Evolutionary conservation across 805 yeast genomes (phyloP).

Genomic region (Monosporozyma unispora): DNA sequence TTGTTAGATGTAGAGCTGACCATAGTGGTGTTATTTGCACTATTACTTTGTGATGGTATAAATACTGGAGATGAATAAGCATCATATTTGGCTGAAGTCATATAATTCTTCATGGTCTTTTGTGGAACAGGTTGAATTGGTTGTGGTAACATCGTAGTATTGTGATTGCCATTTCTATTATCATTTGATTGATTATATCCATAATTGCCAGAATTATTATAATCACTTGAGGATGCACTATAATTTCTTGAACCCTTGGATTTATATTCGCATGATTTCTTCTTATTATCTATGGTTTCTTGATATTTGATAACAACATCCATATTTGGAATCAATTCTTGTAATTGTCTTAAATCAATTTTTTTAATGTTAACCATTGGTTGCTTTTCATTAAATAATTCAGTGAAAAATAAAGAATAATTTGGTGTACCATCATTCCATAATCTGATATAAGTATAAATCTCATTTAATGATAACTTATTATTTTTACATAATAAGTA

Average conservation of each 20-base stretch:
- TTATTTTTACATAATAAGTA: conserved; percentile 14
- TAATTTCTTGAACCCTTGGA: not conserved
- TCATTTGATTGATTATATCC: not conserved
- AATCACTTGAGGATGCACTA: not conserved
- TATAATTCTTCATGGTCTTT: conserved; percentile 3
- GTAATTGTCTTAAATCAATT: conserved; percentile 8
- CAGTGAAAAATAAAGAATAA: conserved; percentile 19
- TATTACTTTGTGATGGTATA: conserved; percentile 12
- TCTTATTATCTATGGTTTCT: not conserved
- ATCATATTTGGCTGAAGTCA: conserved; percentile 13
- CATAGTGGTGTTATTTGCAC: not conserved
- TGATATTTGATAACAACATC: not conserved
- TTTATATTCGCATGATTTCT: not conserved
- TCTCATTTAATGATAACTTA: conserved; percentile 17
- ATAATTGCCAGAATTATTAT: not conserved
- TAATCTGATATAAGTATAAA: conserved; percentile 17
- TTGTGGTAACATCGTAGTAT: not conserved
- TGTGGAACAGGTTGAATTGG: conserved; percentile 6
- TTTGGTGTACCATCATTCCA: conserved; percentile 32
- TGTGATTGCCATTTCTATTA: not conserved
- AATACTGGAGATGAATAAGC: conserved; percentile 21
- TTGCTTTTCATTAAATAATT: conserved; percentile 14
- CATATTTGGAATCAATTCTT: conserved; percentile 12
- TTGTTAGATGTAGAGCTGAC: not conserved
- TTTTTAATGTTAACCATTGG: conserved; percentile 10